Evolutionary conservation across 2,329 filamentous ascomycete species (phyloP), one percentile per base, ranked within the genome.

Genomic region (Epichloe sylvatica): DNA sequence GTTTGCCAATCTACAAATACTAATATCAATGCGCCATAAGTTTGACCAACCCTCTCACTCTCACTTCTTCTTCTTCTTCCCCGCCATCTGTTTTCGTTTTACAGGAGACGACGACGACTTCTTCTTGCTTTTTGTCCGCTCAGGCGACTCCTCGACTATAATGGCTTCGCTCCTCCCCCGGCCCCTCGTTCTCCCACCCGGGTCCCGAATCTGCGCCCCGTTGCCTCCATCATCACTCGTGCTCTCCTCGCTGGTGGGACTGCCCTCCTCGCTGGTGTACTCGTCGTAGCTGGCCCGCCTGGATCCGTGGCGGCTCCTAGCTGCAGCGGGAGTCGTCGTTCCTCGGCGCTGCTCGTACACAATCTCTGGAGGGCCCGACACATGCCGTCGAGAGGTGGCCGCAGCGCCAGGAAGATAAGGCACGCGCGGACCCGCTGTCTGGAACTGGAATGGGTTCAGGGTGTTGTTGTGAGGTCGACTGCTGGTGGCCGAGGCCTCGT

Each of bases 371-470:
- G 64, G 58, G n/a, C 66, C 67, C 15, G 66, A 64, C 15, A 60
- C 57, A 46, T 67, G 64, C 47, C 68, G 65, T 55, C 67, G 66
- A 43, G 66, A 60, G 13, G 62, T 54, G 45, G 59, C 60, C 44
- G 62, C 56, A 54, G 64, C 61, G 47, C 59, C 60, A 47, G 60
- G 53, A 33, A 63, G 58, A 47, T 65, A 62, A 13, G 68, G 56
- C 48, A 61, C 62, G 34, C 67, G 69, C 36, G 72, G 59, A 12
- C 70, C 72, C 21, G 63, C 65, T 4, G 70, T 73, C 62, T 77
- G 74, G 58, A 72, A 79, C 53, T 70, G 68, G 52, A 79, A 78
- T 4, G 76, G 75, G 51, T 79, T 71, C 13, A 64, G 25, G 30
- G n/a, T 51, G 5, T 23, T 50, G 4, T 54, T 50, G 4, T 54